A percentile compares a stretch with the other conserved stretches of the same genome.
Evolutionary conservation across 2,329 filamentous ascomycete species (phyloP).

Genomic region (Orbilia javanica): DNA sequence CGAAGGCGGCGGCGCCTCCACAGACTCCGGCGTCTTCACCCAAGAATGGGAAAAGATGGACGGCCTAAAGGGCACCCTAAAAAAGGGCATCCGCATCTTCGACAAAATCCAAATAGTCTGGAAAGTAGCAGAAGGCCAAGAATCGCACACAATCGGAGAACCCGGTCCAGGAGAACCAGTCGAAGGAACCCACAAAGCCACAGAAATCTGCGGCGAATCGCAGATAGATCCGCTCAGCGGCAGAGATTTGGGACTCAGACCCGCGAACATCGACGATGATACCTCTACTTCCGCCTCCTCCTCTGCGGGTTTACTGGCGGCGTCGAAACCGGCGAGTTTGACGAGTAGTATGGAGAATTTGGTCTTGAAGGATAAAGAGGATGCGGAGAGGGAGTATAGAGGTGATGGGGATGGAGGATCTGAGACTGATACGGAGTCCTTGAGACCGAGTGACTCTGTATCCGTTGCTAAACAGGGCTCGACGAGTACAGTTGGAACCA

Average conservation of each 20-base stretch:
- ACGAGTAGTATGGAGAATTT: slow-evolving; percentile 47
- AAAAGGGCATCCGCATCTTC: slow-evolving; percentile 84
- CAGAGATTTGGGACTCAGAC: slow-evolving; percentile 33
- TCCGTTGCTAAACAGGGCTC: slow-evolving; percentile 9
- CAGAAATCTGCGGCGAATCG: slow-evolving; percentile 33
- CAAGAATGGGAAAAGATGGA: slow-evolving; percentile 86
- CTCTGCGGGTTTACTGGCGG: background rate
- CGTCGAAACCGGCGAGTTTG: slow-evolving; percentile 31
- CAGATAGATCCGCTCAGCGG: slow-evolving; percentile 47
- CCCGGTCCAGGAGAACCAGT: slow-evolving; percentile 40
- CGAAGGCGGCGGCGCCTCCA: slow-evolving; percentile 80
- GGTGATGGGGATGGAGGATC: slow-evolving; percentile 24
- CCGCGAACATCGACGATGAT: slow-evolving; percentile 27
- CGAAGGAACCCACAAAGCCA: slow-evolving; percentile 40
- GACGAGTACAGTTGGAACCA: slow-evolving; percentile 30
- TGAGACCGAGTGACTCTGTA: slow-evolving; percentile 44
- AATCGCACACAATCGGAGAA: slow-evolving; percentile 48
- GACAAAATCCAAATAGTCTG: slow-evolving; percentile 89
- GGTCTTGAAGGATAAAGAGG: slow-evolving; percentile 46
- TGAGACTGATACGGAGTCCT: slow-evolving; percentile 28
- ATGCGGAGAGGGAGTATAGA: slow-evolving; percentile 42
- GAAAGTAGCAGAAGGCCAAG: slow-evolving; percentile 65
- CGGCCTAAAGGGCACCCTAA: slow-evolving; percentile 88
- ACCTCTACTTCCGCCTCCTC: background rate
- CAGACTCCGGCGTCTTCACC: slow-evolving; percentile 76